Evolutionary conservation across 169 alveolate genomes (phyloP).

Genomic region (Pseudocohnilembus persalinus): DNA sequence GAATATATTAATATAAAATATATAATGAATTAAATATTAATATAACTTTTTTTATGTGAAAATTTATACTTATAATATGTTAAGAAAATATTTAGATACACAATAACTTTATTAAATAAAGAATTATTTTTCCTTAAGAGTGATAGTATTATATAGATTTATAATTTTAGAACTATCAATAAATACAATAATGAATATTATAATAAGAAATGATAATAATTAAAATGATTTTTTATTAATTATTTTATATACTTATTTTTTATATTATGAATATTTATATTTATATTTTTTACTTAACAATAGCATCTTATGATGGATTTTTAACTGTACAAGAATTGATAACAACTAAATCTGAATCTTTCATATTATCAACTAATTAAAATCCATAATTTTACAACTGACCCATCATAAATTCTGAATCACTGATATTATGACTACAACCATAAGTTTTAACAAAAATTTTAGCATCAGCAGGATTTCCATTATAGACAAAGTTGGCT

Average conservation of each 20-base stretch:
- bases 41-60: too few relatives aligned
- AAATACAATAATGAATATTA: too few relatives aligned
- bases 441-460: slow-evolving; percentile 96
- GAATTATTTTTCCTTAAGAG: too few relatives aligned
- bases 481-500: neutral
- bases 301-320: slow-evolving; percentile 97
- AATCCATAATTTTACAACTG: slow-evolving; percentile 92
- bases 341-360: slow-evolving; percentile 91
- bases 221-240: neutral
- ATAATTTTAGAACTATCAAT: too few relatives aligned
- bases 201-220: too few relatives aligned
- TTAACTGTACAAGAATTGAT: slow-evolving; percentile 98
- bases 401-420: slow-evolving; percentile 96
- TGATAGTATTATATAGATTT: too few relatives aligned
- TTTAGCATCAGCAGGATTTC: slow-evolving; percentile 23
- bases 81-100: too few relatives aligned
- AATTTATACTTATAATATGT: too few relatives aligned
- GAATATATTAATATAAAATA: too few relatives aligned
- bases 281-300: slow-evolving; percentile 68
- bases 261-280: slow-evolving; percentile 51
- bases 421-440: slow-evolving; percentile 98
- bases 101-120: too few relatives aligned
- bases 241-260: slow-evolving; percentile 13
- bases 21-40: too few relatives aligned
- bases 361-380: slow-evolving; percentile 88